Percentiles rank a stretch among this genome's conserved stretches.
These are phyloP conservation scores for Thalassiosira exigua DNA, from an alignment of 352 stramenopile species.

Conservation along the genomic window DNA sequence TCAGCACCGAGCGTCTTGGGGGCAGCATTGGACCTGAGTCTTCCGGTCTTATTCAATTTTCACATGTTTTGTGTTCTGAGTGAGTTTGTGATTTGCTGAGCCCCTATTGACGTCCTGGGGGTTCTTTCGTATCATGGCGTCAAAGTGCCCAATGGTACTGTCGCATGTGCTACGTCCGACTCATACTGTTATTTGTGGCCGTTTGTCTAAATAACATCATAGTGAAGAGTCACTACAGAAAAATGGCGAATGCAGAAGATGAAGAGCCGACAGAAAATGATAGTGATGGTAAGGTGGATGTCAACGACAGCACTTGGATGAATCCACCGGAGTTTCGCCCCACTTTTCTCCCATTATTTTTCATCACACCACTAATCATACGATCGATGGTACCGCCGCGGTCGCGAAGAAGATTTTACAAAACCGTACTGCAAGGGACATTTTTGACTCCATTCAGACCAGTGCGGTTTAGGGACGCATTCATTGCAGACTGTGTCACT, in stretches of 20 bases:
- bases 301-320: constrained; percentile 54
- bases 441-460: constrained; percentile 62
- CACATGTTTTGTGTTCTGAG: constrained; percentile 77
- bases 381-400: constrained; percentile 65
- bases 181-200: too few species aligned
- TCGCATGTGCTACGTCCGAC: too few species aligned
- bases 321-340: constrained; percentile 52
- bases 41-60: constrained; percentile 85
- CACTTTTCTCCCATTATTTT: constrained; percentile 77
- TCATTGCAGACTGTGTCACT: constrained; percentile 78
- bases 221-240: constrained; percentile 62
- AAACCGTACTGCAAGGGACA: constrained; percentile 70
- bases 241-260: constrained; percentile 18
- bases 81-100: too few species aligned
- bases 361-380: constrained; percentile 72
- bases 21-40: constrained; percentile 75
- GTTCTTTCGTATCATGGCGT: too few species aligned
- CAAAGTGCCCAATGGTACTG: too few species aligned
- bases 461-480: constrained; percentile 76
- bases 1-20: constrained; percentile 75
- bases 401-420: constrained; percentile 72
- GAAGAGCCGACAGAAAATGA: not conserved
- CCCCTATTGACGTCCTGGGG: too few species aligned
- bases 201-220: too few species aligned
- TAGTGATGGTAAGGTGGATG: constrained; percentile 16